Conservation (phyloP, 805 yeast genomes). For the Ogataea ramenticola region DNA sequence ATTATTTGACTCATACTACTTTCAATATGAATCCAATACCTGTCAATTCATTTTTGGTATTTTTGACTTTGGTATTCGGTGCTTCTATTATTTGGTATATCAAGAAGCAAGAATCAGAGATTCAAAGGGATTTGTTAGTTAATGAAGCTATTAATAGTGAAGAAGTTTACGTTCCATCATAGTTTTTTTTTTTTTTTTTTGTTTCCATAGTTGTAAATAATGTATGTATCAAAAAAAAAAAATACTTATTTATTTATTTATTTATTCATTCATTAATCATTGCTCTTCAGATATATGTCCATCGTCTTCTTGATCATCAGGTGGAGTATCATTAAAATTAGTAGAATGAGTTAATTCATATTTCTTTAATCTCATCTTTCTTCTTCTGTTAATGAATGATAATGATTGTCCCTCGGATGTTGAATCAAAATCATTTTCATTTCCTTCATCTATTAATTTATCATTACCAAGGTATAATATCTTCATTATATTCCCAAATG, state of each 20-base stretch:
- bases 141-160: slow-evolving; percentile 55
- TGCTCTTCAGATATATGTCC: slow-evolving; percentile 3
- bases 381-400: slow-evolving; percentile 29
- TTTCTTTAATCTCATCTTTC: slow-evolving; percentile 26
- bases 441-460: slow-evolving; percentile 56
- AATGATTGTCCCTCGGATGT: slow-evolving; percentile 24
- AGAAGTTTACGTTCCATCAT: slow-evolving; percentile 38
- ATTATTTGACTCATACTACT: slow-evolving; percentile 57
- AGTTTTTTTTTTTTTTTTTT: no score
- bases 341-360: slow-evolving; percentile 31
- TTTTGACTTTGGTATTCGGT: slow-evolving; percentile 48
- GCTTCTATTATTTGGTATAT: slow-evolving; percentile 36
- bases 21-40: slow-evolving; percentile 78
- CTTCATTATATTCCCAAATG: slow-evolving; percentile 67
- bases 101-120: slow-evolving; percentile 29
- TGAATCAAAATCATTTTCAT: slow-evolving; percentile 34
- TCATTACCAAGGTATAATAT: slow-evolving; percentile 71
- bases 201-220: no score
- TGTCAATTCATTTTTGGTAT: slow-evolving; percentile 51
- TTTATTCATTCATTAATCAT: no score
- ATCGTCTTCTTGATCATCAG: slow-evolving; percentile 2
- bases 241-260: no score
- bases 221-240: no score
- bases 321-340: slow-evolving; percentile 21
- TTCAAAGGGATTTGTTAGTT: slow-evolving; percentile 48